Conservation (phyloP, 2,329 filamentous ascomycete genomes). For the Alternaria novae-zelandiae region DNA sequence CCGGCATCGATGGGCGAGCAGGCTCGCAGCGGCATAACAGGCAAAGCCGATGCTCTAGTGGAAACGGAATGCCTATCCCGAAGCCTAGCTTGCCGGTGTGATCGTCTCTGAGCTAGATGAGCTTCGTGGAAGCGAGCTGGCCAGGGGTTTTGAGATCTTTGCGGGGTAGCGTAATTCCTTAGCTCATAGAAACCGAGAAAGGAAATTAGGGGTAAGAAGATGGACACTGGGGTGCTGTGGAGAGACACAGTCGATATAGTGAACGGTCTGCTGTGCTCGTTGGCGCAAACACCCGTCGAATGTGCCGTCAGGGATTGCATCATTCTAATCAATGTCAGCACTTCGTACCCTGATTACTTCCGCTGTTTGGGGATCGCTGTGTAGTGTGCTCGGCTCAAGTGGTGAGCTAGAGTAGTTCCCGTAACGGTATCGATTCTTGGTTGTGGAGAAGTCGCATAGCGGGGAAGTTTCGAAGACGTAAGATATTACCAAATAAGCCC, state of each 20-base stretch:
- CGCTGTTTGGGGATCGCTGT: neutral
- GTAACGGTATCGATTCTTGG: slow-evolving; percentile 23
- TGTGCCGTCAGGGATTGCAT: neutral
- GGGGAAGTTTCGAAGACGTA: slow-evolving; percentile 48
- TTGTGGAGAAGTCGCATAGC: slow-evolving; percentile 38
- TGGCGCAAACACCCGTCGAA: neutral
- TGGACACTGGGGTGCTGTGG: neutral
- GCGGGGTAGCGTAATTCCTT: slow-evolving; percentile 45
- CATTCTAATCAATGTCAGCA: neutral
- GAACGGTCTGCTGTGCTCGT: slow-evolving; percentile 2
- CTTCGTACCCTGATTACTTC: neutral
- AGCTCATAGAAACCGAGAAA: slow-evolving; percentile 35
- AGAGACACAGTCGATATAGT: slow-evolving; percentile 1
- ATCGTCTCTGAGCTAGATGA: slow-evolving; percentile 19
- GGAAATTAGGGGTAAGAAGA: slow-evolving; percentile 2
- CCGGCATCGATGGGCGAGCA: slow-evolving; percentile 19
- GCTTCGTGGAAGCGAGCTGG: slow-evolving; percentile 3
- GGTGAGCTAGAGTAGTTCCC: slow-evolving; percentile 42
- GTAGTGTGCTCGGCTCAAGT: slow-evolving; percentile 27
- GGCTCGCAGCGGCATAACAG: slow-evolving; percentile 22
- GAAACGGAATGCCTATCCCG: slow-evolving; percentile 15
- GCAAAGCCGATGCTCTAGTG: slow-evolving; percentile 21
- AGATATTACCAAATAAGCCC: slow-evolving; percentile 38
- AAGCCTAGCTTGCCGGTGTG: slow-evolving; percentile 10
- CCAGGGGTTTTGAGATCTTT: slow-evolving; percentile 32